Percentiles rank a stretch among this genome's conserved stretches.
phyloP scores from a whole-genome alignment of 768 basidiomycete genomes.

The Cyclocybe cylindracea region DNA sequence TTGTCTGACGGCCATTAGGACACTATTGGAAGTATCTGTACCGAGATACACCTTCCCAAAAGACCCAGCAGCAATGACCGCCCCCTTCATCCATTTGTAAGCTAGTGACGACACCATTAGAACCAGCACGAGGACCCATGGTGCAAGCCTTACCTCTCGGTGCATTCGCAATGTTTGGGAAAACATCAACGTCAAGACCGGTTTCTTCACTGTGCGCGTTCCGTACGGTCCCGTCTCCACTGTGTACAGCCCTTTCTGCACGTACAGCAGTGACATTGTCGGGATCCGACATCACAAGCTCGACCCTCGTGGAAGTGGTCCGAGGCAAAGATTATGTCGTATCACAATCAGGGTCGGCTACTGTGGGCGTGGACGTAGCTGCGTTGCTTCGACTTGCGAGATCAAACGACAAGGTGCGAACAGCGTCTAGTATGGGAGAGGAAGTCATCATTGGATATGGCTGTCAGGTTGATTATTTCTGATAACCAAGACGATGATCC shows the following conservation, averaged over 20 bases:
- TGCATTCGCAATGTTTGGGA: constrained; percentile 31
- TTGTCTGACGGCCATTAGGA: constrained; percentile 98
- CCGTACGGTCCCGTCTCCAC: constrained; percentile 42
- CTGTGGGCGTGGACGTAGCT: no score
- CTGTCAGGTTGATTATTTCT: no score
- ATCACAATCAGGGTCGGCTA: no score
- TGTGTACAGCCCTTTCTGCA: constrained; percentile 37
- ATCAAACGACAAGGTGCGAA: no score
- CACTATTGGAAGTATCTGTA: constrained; percentile 88
- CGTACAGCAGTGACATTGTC: constrained; percentile 9
- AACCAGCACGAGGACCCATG: not conserved
- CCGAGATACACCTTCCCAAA: constrained; percentile 96
- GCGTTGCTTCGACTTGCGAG: no score
- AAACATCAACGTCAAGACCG: constrained; percentile 28
- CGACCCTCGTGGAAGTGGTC: not conserved
- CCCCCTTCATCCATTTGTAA: constrained; percentile 97
- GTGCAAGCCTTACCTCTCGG: constrained; percentile 21
- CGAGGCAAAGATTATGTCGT: not conserved
- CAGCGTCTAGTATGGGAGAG: no score
- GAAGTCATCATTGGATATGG: no score
- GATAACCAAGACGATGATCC: no score
- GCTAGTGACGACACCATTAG: constrained; percentile 38
- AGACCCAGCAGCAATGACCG: constrained; percentile 91
- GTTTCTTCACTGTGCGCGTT: constrained; percentile 46
- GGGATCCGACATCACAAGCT: constrained; percentile 41